These are phyloP conservation scores for Hippophae rhamnoides DNA, from an alignment of 306 rosid species.

Conservation along the genomic window DNA sequence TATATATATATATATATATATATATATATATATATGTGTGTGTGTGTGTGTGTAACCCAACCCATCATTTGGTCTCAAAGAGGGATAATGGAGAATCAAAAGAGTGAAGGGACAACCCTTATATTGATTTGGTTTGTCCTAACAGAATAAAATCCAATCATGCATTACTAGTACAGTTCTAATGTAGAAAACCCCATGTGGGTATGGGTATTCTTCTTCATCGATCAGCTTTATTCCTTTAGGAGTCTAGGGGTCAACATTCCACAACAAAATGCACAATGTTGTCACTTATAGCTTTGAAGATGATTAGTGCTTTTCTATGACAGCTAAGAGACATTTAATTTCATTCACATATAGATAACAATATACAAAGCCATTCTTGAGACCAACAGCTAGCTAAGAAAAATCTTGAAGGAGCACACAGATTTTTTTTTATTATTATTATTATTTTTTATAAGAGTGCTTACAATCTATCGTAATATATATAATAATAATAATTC, in stretches of 20 bases:
- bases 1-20: no score
- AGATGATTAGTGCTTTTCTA: conserved; percentile 10
- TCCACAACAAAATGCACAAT: conserved; percentile 4
- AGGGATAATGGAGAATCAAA: conserved; percentile 32
- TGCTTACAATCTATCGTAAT: no score
- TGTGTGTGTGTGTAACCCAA: conserved; percentile 33
- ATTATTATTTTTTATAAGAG: no score
- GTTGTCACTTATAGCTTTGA: conserved; percentile 8
- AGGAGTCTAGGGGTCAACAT: conserved; percentile 18
- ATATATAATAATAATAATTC: no score
- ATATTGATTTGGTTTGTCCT: conserved; percentile 30
- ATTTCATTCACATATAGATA: background rate
- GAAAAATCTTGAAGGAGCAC: no score
- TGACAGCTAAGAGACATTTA: background rate
- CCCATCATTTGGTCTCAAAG: conserved; percentile 41
- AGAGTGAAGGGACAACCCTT: conserved; percentile 32
- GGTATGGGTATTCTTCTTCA: conserved; percentile 18
- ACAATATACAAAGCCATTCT: no score
- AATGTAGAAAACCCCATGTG: conserved; percentile 24
- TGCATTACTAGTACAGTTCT: conserved; percentile 31
- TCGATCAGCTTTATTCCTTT: conserved; percentile 23
- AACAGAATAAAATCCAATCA: conserved; percentile 30
- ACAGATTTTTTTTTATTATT: no score
- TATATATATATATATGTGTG: no score
- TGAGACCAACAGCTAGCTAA: no score